Conservation (phyloP, 2,329 filamentous ascomycete species). For the Aspergillus fijiensis region DNA sequence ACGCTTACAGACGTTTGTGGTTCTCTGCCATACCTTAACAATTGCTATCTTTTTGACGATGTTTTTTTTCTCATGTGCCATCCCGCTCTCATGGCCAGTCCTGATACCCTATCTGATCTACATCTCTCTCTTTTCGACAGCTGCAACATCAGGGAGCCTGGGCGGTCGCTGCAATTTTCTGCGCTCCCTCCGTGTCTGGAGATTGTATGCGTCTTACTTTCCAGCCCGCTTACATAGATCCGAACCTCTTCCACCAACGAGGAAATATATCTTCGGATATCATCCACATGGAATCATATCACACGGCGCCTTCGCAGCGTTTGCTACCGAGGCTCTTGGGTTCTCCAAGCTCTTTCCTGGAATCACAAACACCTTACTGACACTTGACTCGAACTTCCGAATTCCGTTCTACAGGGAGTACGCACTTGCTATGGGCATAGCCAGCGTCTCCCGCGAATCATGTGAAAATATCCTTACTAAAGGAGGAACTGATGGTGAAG, state of each 20-base stretch:
- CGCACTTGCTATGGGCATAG: slow-evolving; percentile 81
- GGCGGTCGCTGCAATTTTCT: slow-evolving; percentile 72
- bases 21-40: slow-evolving; percentile 70
- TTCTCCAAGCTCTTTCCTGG: slow-evolving; percentile 87
- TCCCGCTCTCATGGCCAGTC: slow-evolving; percentile 86
- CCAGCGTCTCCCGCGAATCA: slow-evolving; percentile 85
- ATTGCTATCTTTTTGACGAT: slow-evolving; percentile 69
- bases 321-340: slow-evolving; percentile 84
- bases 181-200: slow-evolving; percentile 75
- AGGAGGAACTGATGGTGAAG: slow-evolving; percentile 73
- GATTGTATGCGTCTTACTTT: slow-evolving; percentile 87
- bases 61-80: slow-evolving; percentile 89
- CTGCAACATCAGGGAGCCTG: slow-evolving; percentile 72
- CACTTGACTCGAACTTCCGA: slow-evolving; percentile 93
- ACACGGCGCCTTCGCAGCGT: slow-evolving; percentile 90
- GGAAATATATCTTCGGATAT: slow-evolving; percentile 96
- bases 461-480: slow-evolving; percentile 84
- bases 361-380: slow-evolving; percentile 90
- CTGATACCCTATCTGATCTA: slow-evolving; percentile 77
- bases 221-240: slow-evolving; percentile 86
- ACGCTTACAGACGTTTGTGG: slow-evolving; percentile 74
- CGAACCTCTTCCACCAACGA: slow-evolving; percentile 70
- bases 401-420: slow-evolving; percentile 94
- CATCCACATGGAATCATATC: slow-evolving; percentile 98
- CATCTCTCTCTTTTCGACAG: slow-evolving; percentile 71